A percentile compares a stretch with the other conserved stretches of the same genome.
Conservation (phyloP, 2,329 filamentous ascomycete species). For the Fonsecaea monophora region DNA sequence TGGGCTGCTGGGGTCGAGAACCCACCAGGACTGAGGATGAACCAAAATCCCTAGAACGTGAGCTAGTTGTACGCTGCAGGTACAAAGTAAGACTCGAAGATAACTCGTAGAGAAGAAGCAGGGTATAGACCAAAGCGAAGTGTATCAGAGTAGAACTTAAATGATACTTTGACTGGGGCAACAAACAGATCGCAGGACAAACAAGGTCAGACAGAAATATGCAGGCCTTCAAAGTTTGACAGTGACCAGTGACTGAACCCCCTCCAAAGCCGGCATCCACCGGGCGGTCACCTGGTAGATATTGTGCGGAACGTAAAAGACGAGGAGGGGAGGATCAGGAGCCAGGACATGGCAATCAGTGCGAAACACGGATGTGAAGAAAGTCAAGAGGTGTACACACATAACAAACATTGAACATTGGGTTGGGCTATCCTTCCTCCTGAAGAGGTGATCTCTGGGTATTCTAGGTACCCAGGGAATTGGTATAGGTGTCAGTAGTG, state of each 20-base stretch:
- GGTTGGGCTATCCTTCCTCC: too few relatives aligned
- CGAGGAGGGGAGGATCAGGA: neutral
- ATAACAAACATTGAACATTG: too few relatives aligned
- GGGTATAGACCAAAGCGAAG: neutral
- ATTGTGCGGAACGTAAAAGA: neutral
- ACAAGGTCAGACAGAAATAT: neutral
- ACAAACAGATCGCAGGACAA: neutral
- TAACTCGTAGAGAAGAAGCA: neutral
- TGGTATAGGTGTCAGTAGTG: too few relatives aligned
- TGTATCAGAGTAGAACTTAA: conserved; percentile 1
- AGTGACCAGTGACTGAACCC: neutral
- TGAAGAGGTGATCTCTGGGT: too few relatives aligned
- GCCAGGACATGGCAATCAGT: neutral
- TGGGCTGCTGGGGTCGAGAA: neutral
- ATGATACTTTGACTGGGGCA: neutral
- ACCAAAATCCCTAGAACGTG: neutral
- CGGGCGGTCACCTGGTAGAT: neutral
- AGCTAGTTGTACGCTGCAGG: neutral
- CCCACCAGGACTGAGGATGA: neutral
- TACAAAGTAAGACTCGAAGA: neutral
- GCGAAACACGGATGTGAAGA: neutral
- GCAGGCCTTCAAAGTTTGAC: neutral
- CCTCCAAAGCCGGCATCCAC: neutral
- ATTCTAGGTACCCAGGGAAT: too few relatives aligned
- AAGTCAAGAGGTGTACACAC: neutral